Evolutionary conservation across 805 yeast species (phyloP).

Genomic region (Metschnikowia reukaufii): DNA sequence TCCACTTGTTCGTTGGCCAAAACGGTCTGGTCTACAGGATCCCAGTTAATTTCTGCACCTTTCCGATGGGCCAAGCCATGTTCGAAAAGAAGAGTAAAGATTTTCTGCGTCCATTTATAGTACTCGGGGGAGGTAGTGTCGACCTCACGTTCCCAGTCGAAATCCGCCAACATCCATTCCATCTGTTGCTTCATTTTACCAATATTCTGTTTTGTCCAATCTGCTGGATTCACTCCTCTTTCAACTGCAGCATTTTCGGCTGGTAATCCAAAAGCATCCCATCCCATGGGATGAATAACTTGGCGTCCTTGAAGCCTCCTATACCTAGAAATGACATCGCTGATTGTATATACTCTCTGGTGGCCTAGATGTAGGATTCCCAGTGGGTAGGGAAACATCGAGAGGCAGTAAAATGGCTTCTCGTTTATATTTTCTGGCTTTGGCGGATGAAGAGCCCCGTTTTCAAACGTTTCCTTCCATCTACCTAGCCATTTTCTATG

Average conservation of each 20-base stretch:
- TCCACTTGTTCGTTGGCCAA: constrained; percentile 96
- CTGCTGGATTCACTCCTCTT: constrained; percentile 70
- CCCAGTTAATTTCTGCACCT: constrained; percentile 94
- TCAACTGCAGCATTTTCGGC: constrained; percentile 98
- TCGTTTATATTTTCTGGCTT: neutral
- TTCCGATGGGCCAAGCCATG: constrained; percentile 83
- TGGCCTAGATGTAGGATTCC: constrained; percentile 94
- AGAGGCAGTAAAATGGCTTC: constrained; percentile 56
- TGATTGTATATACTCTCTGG: constrained; percentile 85
- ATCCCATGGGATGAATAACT: constrained; percentile 96
- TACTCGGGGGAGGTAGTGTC: constrained; percentile 85
- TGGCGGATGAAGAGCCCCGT: constrained; percentile 39
- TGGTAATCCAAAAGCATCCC: constrained; percentile 98
- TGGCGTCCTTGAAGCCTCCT: constrained; percentile 71
- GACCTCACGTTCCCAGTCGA: constrained; percentile 92
- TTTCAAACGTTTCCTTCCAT: constrained; percentile 44
- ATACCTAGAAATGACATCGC: constrained; percentile 80
- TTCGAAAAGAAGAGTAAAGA: constrained; percentile 70
- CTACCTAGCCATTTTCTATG: constrained; percentile 54
- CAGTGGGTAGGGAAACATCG: constrained; percentile 97
- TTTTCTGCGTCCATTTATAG: constrained; percentile 89
- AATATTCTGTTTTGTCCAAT: constrained; percentile 85
- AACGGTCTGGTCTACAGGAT: constrained; percentile 92
- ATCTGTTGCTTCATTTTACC: constrained; percentile 82
- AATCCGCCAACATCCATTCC: constrained; percentile 73